Conservation (phyloP, 2,329 filamentous ascomycete genomes). For the Exophiala mesophila region DNA sequence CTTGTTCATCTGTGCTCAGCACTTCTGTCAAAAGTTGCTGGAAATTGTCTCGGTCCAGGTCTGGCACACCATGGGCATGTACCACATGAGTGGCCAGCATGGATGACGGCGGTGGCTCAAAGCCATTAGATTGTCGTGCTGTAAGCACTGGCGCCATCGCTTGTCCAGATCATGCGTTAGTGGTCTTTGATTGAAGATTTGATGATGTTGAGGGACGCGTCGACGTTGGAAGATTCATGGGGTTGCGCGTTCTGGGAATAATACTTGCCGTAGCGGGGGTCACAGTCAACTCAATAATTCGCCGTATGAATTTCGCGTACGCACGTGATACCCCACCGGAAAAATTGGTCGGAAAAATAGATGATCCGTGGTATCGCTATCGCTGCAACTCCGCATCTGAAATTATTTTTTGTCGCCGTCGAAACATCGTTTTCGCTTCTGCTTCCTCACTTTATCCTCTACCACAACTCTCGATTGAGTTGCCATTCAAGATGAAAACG, state of each 20-base stretch:
- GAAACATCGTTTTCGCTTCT: neutral
- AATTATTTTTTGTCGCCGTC: neutral
- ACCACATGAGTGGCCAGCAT: constrained; percentile 85
- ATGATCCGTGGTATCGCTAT: neutral
- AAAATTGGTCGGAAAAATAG: neutral
- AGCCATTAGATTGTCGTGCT: constrained; percentile 20
- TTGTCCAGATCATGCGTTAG: too few species aligned
- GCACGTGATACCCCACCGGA: too few species aligned
- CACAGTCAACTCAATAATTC: too few species aligned
- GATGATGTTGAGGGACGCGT: too few species aligned
- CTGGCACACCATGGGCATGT: constrained; percentile 56
- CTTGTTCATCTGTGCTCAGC: constrained; percentile 44
- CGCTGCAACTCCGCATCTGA: neutral
- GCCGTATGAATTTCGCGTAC: too few species aligned
- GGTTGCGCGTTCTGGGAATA: too few species aligned
- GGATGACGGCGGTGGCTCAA: constrained; percentile 57
- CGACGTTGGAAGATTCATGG: too few species aligned
- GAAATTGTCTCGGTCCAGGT: constrained; percentile 67
- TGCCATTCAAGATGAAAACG: constrained; percentile 47
- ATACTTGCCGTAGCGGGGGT: too few species aligned
- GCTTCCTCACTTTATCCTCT: neutral
- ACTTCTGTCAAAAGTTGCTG: constrained; percentile 67
- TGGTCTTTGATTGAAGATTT: too few species aligned
- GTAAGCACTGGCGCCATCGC: constrained; percentile 17
- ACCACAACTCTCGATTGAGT: neutral